Conservation (phyloP, 352 stramenopile species). For the Pythium insidiosum region DNA sequence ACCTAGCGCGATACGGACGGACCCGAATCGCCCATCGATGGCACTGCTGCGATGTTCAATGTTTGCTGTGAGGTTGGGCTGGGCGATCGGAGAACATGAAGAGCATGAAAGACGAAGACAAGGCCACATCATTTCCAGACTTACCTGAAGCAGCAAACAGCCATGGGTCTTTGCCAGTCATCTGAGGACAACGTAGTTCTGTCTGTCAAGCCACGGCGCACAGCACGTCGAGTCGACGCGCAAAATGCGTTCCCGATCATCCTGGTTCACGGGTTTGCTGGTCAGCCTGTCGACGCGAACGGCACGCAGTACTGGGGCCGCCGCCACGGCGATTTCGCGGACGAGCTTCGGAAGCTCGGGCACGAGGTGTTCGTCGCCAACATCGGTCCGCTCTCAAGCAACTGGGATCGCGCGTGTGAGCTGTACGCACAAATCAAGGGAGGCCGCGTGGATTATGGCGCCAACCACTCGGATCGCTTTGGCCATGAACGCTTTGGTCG, state of each 20-base stretch:
- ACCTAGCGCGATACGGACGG: no score
- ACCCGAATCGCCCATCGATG: no score
- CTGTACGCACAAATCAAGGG: conserved; percentile 21
- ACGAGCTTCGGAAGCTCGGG: conserved; percentile 9
- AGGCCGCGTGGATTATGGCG: conserved; percentile 15
- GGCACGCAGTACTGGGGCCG: conserved; percentile 4
- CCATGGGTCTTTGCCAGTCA: no score
- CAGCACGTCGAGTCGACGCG: no score
- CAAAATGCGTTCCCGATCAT: conserved; percentile 8
- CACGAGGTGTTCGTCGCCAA: conserved; percentile 7
- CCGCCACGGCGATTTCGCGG: conserved; percentile 1
- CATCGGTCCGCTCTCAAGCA: conserved; percentile 11
- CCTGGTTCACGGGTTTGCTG: conserved; percentile 10
- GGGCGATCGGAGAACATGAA: no score
- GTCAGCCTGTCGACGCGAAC: conserved; percentile 1
- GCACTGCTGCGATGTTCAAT: no score
- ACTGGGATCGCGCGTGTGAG: conserved; percentile 24
- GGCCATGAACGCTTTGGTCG: conserved; percentile 22
- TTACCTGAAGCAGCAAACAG: no score
- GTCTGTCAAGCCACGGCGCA: no score
- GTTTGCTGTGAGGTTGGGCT: no score
- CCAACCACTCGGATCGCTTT: conserved; percentile 6
- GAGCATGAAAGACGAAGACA: no score
- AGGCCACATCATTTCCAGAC: no score
- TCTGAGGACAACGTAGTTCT: no score